These are phyloP conservation scores for Phoenix roebelenii DNA, from an alignment of 176 grass and related monocot genomes.

Conservation along the genomic window DNA sequence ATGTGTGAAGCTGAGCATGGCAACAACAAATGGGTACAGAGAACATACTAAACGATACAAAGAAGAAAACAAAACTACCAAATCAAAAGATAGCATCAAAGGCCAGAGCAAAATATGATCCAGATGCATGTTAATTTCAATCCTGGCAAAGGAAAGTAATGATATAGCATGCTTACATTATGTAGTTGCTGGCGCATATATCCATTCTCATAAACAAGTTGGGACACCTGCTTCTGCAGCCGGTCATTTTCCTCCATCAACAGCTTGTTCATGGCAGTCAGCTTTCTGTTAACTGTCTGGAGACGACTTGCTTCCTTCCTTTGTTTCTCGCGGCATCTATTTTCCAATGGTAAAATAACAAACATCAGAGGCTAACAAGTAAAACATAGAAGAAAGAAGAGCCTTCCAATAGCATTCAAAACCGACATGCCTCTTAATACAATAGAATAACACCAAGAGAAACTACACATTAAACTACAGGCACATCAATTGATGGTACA, in stretches of 20 bases:
- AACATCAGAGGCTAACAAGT: neutral
- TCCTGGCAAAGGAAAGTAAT: neutral
- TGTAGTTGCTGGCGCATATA: constrained; percentile 75
- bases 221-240: constrained; percentile 96
- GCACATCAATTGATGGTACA: too few relatives aligned
- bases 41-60: too few relatives aligned
- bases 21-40: too few relatives aligned
- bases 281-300: constrained; percentile 84
- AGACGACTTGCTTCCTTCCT: constrained; percentile 89
- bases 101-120: neutral
- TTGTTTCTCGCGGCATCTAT: constrained; percentile 94
- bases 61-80: too few relatives aligned
- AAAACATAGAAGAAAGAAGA: neutral
- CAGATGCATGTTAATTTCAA: neutral
- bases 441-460: too few relatives aligned
- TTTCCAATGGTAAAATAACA: neutral
- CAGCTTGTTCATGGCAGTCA: constrained; percentile 97
- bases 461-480: too few relatives aligned
- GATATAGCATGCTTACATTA: constrained; percentile 37
- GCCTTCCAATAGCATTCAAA: too few relatives aligned
- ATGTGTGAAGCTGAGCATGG: too few relatives aligned
- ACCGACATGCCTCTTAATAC: too few relatives aligned
- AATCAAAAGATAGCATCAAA: neutral
- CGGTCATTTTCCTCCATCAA: constrained; percentile 99
- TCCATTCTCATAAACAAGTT: constrained; percentile 88